Evolutionary conservation across 768 basidiomycete genomes (phyloP).

Genomic region (Lactifluus piperatus): DNA sequence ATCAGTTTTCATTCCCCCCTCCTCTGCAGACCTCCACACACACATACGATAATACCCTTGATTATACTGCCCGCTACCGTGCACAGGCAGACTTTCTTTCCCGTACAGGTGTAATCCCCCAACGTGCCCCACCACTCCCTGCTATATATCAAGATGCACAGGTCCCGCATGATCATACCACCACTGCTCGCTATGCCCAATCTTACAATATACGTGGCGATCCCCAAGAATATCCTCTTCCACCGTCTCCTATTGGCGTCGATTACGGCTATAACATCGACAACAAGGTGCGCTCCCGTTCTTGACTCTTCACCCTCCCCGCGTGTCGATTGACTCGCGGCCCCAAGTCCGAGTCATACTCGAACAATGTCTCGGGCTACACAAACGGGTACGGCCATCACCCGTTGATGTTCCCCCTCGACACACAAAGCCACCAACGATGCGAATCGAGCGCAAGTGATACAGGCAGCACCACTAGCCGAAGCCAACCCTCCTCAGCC

Average conservation of each 20-base stretch:
- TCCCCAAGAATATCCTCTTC: slow-evolving; percentile 10
- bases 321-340: slow-evolving; percentile 4
- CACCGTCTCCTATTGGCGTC: slow-evolving; percentile 8
- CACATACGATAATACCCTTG: slow-evolving; percentile 23
- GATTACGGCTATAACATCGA: slow-evolving; percentile 17
- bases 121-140: slow-evolving; percentile 13
- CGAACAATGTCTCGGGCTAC: neutral
- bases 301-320: neutral
- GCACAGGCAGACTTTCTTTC: slow-evolving; percentile 37
- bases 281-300: slow-evolving; percentile 12
- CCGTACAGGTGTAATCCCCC: slow-evolving; percentile 28
- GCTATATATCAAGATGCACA: slow-evolving; percentile 17
- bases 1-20: slow-evolving; percentile 17
- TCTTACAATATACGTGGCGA: slow-evolving; percentile 10
- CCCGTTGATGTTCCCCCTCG: slow-evolving; percentile 19
- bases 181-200: slow-evolving; percentile 3
- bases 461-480: slow-evolving; percentile 35
- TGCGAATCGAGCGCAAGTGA: slow-evolving; percentile 31
- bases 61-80: slow-evolving; percentile 41
- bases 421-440: slow-evolving; percentile 20
- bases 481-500: slow-evolving; percentile 45
- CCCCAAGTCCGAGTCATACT: slow-evolving; percentile 5
- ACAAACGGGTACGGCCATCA: slow-evolving; percentile 9
- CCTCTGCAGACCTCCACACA: neutral
- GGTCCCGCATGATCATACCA: slow-evolving; percentile 7